Evolutionary conservation across 2,329 filamentous ascomycete species (phyloP).

Genomic region (Knufia petricola): DNA sequence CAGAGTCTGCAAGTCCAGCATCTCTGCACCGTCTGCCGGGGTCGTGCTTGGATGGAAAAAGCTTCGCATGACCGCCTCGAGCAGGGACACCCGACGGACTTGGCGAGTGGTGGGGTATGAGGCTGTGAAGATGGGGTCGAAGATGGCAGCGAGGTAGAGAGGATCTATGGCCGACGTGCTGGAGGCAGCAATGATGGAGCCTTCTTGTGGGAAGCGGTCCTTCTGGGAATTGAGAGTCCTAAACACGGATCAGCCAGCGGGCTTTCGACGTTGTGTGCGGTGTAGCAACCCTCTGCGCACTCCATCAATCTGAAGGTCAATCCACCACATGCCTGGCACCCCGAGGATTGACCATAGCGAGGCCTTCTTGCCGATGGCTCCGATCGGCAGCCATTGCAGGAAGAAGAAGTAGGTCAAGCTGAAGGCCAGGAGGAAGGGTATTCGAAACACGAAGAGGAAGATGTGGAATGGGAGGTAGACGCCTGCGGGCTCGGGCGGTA

Average conservation of each 20-base stretch:
- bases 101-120: constrained; percentile 66
- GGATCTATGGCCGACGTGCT: constrained; percentile 90
- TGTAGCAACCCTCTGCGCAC: constrained; percentile 69
- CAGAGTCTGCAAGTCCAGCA: constrained; percentile 56
- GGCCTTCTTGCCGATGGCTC: constrained; percentile 63
- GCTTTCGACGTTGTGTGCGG: neutral
- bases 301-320: constrained; percentile 94
- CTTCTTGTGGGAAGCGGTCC: constrained; percentile 65
- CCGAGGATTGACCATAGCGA: constrained; percentile 79
- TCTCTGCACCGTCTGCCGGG: constrained; percentile 36
- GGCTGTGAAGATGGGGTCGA: constrained; percentile 87
- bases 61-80: constrained; percentile 63
- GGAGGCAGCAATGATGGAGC: constrained; percentile 77
- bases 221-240: constrained; percentile 62
- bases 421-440: constrained; percentile 65
- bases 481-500: constrained; percentile 55
- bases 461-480: constrained; percentile 56
- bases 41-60: constrained; percentile 50
- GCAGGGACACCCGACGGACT: constrained; percentile 67
- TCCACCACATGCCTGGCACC: constrained; percentile 93
- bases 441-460: constrained; percentile 68
- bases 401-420: constrained; percentile 65
- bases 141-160: constrained; percentile 88
- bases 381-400: constrained; percentile 71
- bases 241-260: constrained; percentile 12